Percentiles rank a stretch among this genome's conserved stretches.
Conservation (phyloP, 306 rosid genomes). For the Medicago truncatula region DNA sequence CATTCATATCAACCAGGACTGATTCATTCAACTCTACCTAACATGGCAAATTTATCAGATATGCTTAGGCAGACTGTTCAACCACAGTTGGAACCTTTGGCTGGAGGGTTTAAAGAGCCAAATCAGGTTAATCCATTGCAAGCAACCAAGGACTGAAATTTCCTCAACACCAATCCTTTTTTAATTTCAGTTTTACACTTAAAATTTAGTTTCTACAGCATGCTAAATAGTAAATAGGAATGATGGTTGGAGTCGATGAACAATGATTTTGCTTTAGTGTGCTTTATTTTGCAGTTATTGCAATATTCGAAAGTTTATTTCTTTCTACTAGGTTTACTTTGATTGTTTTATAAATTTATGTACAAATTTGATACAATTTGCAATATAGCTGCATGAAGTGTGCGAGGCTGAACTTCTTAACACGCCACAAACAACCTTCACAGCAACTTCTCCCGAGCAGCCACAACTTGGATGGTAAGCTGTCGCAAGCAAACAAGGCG, state of each 20-base stretch:
- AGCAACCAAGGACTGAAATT: slow-evolving; percentile 2
- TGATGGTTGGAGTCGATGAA: slow-evolving; percentile 1
- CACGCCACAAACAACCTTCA: neutral
- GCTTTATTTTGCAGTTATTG: neutral
- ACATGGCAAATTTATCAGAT: neutral
- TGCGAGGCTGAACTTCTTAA: neutral
- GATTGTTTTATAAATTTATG: neutral
- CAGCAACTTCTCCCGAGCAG: neutral
- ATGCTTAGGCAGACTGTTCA: neutral
- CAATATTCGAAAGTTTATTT: neutral
- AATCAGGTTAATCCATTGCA: slow-evolving; percentile 21
- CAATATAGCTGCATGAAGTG: neutral
- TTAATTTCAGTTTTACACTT: neutral
- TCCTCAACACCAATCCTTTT: neutral
- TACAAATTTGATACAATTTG: neutral
- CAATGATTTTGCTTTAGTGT: neutral
- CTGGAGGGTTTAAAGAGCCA: slow-evolving; percentile 9
- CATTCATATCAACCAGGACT: slow-evolving; percentile 2
- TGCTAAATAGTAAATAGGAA: slow-evolving; percentile 3
- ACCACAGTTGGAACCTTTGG: neutral
- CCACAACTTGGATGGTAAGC: neutral
- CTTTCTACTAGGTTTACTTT: neutral
- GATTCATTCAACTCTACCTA: neutral
- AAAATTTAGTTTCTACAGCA: neutral
- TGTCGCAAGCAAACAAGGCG: neutral